These are phyloP conservation scores for Novymonas esmeraldas DNA, from an alignment of 208 protist species.

Conservation along the genomic window DNA sequence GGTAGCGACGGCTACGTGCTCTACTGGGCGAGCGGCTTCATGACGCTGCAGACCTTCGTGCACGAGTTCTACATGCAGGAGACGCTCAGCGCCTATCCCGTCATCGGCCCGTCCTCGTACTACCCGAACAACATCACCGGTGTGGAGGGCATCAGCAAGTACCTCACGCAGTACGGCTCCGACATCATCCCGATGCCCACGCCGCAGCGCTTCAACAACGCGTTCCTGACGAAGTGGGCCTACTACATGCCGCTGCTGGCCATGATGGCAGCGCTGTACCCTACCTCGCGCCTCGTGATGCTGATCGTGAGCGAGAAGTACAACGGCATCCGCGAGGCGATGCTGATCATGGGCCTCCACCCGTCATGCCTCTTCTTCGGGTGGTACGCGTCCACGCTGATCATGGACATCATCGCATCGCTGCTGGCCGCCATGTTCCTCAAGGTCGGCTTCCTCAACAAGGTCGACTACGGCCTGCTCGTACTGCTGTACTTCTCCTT, in stretches of 20 bases:
- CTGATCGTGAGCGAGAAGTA: conserved; percentile 85
- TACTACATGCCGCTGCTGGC: conserved; percentile 83
- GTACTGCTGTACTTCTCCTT: conserved; percentile 81
- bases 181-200: conserved; percentile 66
- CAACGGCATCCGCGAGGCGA: conserved; percentile 74
- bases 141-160: conserved; percentile 37
- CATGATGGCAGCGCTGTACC: conserved; percentile 73
- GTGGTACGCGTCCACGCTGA: conserved; percentile 66
- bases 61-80: conserved; percentile 61
- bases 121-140: conserved; percentile 9
- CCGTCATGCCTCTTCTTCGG: conserved; percentile 66
- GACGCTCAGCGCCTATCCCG: conserved; percentile 4
- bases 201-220: conserved; percentile 39
- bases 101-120: conserved; percentile 21
- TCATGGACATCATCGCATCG: conserved; percentile 64
- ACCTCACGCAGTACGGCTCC: conserved; percentile 41
- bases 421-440: conserved; percentile 60
- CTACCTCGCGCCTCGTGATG: conserved; percentile 60
- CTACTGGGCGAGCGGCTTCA: conserved; percentile 82
- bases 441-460: conserved; percentile 60
- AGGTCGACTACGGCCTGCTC: conserved; percentile 64
- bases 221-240: conserved; percentile 59
- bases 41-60: conserved; percentile 77
- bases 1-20: conserved; percentile 50
- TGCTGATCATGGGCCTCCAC: conserved; percentile 90